Evolutionary conservation across 1,284 basidiomycete species (phyloP), one percentile per base, ranked within the genome.

Genomic region (Fomitopsis schrenkii): DNA sequence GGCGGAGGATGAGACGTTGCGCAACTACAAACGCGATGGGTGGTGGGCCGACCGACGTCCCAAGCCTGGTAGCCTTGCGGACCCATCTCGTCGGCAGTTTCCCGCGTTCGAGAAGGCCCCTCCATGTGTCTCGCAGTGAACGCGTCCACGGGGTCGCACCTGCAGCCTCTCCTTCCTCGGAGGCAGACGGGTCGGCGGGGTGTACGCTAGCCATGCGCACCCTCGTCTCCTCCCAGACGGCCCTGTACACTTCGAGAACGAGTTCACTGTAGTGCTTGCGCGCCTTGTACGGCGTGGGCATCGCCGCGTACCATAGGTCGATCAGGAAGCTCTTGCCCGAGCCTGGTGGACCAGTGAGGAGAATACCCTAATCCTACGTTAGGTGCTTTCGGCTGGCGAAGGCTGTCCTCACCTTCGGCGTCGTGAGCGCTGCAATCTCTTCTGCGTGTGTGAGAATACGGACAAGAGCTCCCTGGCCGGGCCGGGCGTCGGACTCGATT

Each of bases 291-390:
- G 76, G 78, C 0, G 84, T 84, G 0, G 85, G 85, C 0, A 90
- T 68, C 6, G 81, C 76, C 41, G 83, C 76, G 70, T 82, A 87
- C 79, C 89, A 89, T 30, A 90, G 77, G 66, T 90, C 84, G 57
- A 90, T 80, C 15, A 91, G 74, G 64, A 91, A 81, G 46, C 83
- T 85, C 72, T 93, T 94, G 45, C 91, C 91, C 1, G 85, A 88
- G 15, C 91, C 90, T 0, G 92, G 90, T 15, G 91, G 88, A 5
- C 91, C 90, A 61, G 89, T 86, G 10, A 93, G 75, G 3, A 93
- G 79, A 63, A 93, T 83, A 15, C 90, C 90, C 90, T 89, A 65
- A 41, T 28, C 57, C 26, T 58, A 53, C 45, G 59, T 57, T 40
- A 57, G 55, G 33, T 14, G 45, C 26, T 36, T 22, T 15, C 46